A percentile compares a stretch with the other conserved stretches of the same genome.
phyloP scores from a whole-genome alignment of 2,329 filamentous ascomycete species.

The Colletotrichum sp. region DNA sequence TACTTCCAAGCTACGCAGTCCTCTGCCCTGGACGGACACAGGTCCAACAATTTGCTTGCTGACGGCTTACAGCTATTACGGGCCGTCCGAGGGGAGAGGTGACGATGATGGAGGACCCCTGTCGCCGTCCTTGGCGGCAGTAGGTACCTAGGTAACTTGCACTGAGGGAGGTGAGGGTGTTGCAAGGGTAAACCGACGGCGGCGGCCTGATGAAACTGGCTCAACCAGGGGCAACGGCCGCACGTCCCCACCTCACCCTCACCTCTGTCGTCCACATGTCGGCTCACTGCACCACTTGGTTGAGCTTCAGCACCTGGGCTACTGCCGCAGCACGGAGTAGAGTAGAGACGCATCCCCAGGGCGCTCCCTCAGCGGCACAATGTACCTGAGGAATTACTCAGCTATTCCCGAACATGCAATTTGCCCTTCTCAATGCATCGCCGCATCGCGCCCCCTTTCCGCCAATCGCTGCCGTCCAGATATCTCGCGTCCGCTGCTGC shows the following conservation, averaged over 20 bases:
- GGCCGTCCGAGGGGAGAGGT: neutral
- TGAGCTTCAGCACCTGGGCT: neutral
- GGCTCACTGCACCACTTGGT: neutral
- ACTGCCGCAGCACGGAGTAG: too few relatives aligned
- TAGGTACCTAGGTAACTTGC: neutral
- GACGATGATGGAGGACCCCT: neutral
- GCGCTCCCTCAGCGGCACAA: neutral
- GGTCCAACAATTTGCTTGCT: neutral
- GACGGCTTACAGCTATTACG: neutral
- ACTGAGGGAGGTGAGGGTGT: neutral
- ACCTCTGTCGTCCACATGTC: neutral
- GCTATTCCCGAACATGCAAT: slow-evolving; percentile 6
- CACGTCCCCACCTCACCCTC: slow-evolving; percentile 4
- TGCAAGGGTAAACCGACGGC: slow-evolving; percentile 11
- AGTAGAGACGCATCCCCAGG: neutral
- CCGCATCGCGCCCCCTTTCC: neutral
- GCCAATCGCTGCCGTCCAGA: neutral
- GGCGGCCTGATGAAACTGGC: slow-evolving; percentile 20
- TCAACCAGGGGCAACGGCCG: slow-evolving; percentile 7
- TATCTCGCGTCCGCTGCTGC: neutral
- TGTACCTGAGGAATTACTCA: slow-evolving; percentile 5
- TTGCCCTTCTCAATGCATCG: slow-evolving; percentile 15
- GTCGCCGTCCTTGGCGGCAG: neutral
- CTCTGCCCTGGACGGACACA: neutral
- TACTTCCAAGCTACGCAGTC: neutral